Evolutionary conservation across 495 filamentous ascomycete genomes (phyloP), one percentile per base, ranked within the genome.

Genomic region (Aspergillus sparsus): DNA sequence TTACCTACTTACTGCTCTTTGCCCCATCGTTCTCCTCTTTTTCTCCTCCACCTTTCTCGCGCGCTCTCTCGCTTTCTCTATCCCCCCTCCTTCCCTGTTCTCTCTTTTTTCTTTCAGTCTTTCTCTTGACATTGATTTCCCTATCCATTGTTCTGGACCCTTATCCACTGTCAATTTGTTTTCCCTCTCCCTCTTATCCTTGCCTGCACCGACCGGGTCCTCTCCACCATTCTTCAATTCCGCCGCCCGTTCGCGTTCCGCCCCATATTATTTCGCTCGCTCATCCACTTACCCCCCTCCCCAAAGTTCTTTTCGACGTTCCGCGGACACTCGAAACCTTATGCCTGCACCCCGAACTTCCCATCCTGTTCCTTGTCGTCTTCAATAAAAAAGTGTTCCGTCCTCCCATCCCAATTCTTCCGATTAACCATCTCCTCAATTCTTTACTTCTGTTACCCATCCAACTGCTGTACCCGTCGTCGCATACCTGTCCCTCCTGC

Each of bases 201-300:
- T 51, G 5, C 41, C 34, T 49, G 45, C 44, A 56, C 57, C 21
- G 47, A 57, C 46, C 62, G 50, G 57, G 10, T 15, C 55, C 35
- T 53, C 57, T 63, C 64, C 53, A 58, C 67, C 53, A 35, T 57
- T 49, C 21, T 55, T 62, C 58, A 53, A 64, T 53, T 68, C 65
- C 65, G 61, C 66, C 66, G 60, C 53, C 62, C 50, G 57, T 64
- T 67, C 61, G 57, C 62, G 55, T 64, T 69, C 66, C 61, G 63
- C 62, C 59, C 67, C 67, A 69, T 60, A 60, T 60, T 58, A 54
- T 61, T 57, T 62, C 61, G 49, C 60, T 57, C 62, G 34, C 58
- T 53, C 65, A 49, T 35, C 45, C 56, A 53, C 57, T 44, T 53
- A 15, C 35, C 50, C 53, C 18, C 52, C 42, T 35, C 54, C 51